Evolutionary conservation across 176 grass and related monocot genomes (phyloP), one percentile per base, ranked within the genome.

Genomic region (Zoysia pacifica): DNA sequence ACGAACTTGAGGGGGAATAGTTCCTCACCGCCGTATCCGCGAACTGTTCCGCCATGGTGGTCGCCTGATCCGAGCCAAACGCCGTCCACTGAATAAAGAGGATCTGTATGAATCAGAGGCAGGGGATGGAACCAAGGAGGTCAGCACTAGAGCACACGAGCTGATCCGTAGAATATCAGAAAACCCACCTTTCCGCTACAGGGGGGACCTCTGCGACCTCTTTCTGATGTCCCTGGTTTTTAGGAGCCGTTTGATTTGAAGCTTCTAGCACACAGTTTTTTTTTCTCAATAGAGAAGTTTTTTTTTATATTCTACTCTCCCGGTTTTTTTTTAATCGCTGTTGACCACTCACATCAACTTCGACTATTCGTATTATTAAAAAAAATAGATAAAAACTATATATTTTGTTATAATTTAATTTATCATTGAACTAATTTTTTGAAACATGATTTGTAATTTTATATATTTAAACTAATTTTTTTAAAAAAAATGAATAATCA

Each of bases 41-140:
- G 67, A 85, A 89, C 51, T 86, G 73, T 44, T 89, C 83, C 78
- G 50, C 87, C 87, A 89, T 89, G 78, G 51, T 38, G 44, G 61
- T 5, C 11, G 64, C 67, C 15, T 47, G 39, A 81, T 73, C 51
- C 43, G 44, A 52, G 43, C 73, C 67, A 72, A 46, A 40, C 72
- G 68, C 51, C 62, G 4, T 67, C 44, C 69, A 36, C 72, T 60
- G 60, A 8, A 85, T 46, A 5, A 41, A 1, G 42, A 46, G 72
- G 77, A 82, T 52, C 49, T 2, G 59, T 65, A 19, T 36, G 48
- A 28, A 48, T 81, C 56, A 47, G 73, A 19, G 8, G 11, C 40
- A 64, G 46, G 16, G 64, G 73, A 28, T 28, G 28, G 28, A 28
- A 28, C 28, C 28, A 50, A n/a, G 28, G 20, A 41, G 56, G 60